A percentile compares a stretch with the other conserved stretches of the same genome.
Evolutionary conservation across 179 eudicot species (phyloP).

Genomic region (Amaranthus tricolor): DNA sequence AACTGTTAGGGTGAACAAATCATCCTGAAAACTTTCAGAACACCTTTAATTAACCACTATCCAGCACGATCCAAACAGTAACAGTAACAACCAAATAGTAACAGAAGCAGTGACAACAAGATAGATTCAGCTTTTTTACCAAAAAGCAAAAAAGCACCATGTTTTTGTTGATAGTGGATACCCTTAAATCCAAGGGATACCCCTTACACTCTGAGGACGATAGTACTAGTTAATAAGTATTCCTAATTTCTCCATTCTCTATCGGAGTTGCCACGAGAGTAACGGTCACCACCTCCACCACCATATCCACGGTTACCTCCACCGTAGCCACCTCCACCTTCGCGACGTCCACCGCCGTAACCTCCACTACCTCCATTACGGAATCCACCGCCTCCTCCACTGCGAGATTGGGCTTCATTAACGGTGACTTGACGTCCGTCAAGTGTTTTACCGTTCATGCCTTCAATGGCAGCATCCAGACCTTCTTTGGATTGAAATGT

Average conservation of each 20-base stretch:
- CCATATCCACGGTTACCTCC: constrained; percentile 38
- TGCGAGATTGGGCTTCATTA: constrained; percentile 87
- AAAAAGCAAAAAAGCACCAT: no score
- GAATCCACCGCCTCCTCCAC: constrained; percentile 45
- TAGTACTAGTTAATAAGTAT: no score
- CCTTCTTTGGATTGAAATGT: constrained; percentile 58
- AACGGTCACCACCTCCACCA: constrained; percentile 29
- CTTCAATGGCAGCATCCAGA: constrained; percentile 65
- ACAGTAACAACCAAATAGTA: no score
- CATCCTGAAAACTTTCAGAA: no score
- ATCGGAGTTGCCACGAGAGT: constrained; percentile 39
- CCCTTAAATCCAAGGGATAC: no score
- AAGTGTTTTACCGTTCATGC: constrained; percentile 72
- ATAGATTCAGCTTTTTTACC: no score
- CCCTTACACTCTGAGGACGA: no score
- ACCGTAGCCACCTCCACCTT: constrained; percentile 33
- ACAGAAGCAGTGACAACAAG: no score
- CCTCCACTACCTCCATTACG: constrained; percentile 35
- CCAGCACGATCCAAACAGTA: no score
- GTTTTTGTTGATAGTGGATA: no score
- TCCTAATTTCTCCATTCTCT: constrained; percentile 54
- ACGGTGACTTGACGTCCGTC: constrained; percentile 89
- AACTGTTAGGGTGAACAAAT: no score
- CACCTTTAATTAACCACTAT: no score
- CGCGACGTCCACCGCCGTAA: constrained; percentile 29